Conservation (phyloP, 352 stramenopile genomes). For the Pythium guiyangense region DNA sequence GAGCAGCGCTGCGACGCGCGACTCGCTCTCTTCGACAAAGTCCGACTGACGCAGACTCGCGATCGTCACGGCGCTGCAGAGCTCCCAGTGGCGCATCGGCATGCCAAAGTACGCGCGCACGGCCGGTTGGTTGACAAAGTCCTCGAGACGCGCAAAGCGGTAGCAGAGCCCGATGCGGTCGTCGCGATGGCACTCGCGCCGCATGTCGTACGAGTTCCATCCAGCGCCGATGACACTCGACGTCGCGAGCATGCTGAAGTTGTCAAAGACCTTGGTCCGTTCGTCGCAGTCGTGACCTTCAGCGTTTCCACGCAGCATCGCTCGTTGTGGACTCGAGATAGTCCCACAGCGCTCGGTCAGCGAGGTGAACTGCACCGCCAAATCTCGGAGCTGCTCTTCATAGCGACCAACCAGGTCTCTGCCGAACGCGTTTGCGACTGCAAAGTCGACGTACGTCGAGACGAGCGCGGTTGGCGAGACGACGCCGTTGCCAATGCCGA, state of each 20-base stretch:
- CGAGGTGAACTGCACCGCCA: slow-evolving; percentile 16
- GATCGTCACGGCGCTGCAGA: slow-evolving; percentile 35
- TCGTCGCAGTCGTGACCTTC: slow-evolving; percentile 16
- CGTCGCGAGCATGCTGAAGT: slow-evolving; percentile 15
- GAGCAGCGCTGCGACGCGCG: slow-evolving; percentile 40
- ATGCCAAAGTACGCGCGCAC: slow-evolving; percentile 47
- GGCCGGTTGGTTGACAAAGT: slow-evolving; percentile 43
- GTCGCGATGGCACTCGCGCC: slow-evolving; percentile 38
- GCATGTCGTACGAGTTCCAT: slow-evolving; percentile 71
- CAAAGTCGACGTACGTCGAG: slow-evolving; percentile 51
- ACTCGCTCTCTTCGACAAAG: slow-evolving; percentile 50
- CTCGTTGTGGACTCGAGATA: background rate
- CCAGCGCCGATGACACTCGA: slow-evolving; percentile 15
- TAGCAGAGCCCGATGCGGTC: slow-evolving; percentile 61
- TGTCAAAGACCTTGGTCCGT: slow-evolving; percentile 11
- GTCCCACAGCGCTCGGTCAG: slow-evolving; percentile 12
- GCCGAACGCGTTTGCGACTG: slow-evolving; percentile 32
- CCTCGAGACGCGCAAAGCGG: slow-evolving; percentile 47
- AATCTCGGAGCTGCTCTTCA: slow-evolving; percentile 7
- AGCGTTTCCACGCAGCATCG: background rate
- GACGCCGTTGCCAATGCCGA: slow-evolving; percentile 82
- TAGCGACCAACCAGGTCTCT: slow-evolving; percentile 29
- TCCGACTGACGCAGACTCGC: slow-evolving; percentile 25
- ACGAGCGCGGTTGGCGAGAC: slow-evolving; percentile 47
- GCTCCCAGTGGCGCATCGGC: slow-evolving; percentile 24